Evolutionary conservation across 108 stramenopile genomes (phyloP), one percentile per base, ranked within the genome.

Genomic region (Cyclotella choctawhatcheeana): DNA sequence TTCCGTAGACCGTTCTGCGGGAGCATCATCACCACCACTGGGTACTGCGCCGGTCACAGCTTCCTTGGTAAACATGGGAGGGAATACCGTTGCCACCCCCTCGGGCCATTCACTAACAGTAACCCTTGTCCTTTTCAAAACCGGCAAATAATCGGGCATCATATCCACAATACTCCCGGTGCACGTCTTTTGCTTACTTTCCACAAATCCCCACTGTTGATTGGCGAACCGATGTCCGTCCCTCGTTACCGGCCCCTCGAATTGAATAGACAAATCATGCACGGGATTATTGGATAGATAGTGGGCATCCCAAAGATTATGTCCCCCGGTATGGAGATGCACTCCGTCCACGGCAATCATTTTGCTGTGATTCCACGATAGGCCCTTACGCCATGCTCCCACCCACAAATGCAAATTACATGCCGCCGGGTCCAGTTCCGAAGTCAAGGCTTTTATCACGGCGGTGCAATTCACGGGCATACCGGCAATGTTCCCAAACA

Each of bases 261-360:
- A 63, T 64, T 83, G 77, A n/a, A 87, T 50, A 3, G 74, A 72
- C 18, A 85, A 34, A 62, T 87, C 86, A 51, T 85, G 82, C n/a
- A 85, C 84, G 14, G 86, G 86, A 54, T 74, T 72, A 29, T 59
- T 29, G 22, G 65, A 17, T 5, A 87, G 70, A 56, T 87, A 87
- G 33, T 85, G 84, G 14, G 51, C 25, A 70, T 85, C 84, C 86
- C 86, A 85, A 29, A 83, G 71, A 54, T 87, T 87, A 60, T 87
- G 86, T 6, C 86, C 86, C 13, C 86, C 86, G 7, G 83, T 84
- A 69, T 83, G 83, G 24, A 86, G 68, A 66, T 69, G 72, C 52
- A 82, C 82, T 29, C 86, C 84, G 65, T 87, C 86, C 12, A 87
- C 84, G n/a, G 86, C 86, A 70, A 87, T 85, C 21, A 87, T 62